Conservation (phyloP, 83 land plant genomes). For the Picea engelmannii region DNA sequence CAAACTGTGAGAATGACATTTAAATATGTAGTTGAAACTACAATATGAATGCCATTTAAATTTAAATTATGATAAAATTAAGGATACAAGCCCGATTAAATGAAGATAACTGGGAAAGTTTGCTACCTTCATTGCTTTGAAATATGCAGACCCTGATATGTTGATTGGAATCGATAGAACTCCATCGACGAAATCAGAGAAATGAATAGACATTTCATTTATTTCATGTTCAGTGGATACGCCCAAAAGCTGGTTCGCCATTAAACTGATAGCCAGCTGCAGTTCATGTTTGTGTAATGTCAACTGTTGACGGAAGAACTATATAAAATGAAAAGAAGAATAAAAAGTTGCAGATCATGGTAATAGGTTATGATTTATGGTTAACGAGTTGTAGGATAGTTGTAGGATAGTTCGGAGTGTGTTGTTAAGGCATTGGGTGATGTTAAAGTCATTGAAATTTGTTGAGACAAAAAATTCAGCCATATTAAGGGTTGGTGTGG, state of each 20-base stretch:
- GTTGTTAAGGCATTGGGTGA: no score
- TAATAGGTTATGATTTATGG: no score
- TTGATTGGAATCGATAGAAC: constrained; percentile 57
- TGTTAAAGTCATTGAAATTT: no score
- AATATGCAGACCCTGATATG: constrained; percentile 41
- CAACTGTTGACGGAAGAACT: neutral
- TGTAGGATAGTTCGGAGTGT: no score
- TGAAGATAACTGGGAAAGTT: neutral
- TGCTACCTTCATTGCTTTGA: constrained; percentile 56
- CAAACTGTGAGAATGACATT: no score
- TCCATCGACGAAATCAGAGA: constrained; percentile 54
- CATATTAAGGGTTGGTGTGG: no score
- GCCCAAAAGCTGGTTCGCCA: constrained; percentile 58
- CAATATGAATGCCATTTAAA: no score
- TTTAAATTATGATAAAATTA: no score
- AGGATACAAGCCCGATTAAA: no score
- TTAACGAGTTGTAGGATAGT: no score
- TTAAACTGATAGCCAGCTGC: constrained; percentile 50
- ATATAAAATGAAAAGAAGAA: neutral
- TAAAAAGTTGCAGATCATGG: neutral
- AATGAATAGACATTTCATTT: constrained; percentile 38
- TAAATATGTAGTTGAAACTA: no score
- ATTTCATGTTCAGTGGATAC: constrained; percentile 40
- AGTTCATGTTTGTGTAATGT: neutral
- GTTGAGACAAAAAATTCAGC: no score